A percentile compares a stretch with the other conserved stretches of the same genome.
These are phyloP conservation scores for Curvularia lunata DNA, from an alignment of 2,329 filamentous ascomycete species.

Conservation along the genomic window DNA sequence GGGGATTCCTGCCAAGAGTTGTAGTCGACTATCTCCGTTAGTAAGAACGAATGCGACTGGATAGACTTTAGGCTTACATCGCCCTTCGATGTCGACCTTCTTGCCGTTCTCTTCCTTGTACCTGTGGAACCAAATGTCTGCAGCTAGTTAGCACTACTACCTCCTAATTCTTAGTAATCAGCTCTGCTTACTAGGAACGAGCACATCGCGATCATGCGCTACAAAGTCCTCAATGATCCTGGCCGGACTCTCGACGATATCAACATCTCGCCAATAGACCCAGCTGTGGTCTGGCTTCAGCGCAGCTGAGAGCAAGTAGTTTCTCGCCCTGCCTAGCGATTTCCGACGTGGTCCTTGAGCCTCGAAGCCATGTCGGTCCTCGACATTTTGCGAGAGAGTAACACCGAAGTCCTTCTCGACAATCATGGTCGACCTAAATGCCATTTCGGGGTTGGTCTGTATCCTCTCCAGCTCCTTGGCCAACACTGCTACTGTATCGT, in stretches of 20 bases:
- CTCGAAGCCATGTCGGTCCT: conserved; percentile 82
- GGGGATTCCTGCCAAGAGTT: conserved; percentile 98
- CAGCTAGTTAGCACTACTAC: conserved; percentile 17
- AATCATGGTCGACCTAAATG: conserved; percentile 84
- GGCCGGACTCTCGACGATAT: conserved; percentile 88
- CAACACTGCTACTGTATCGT: conserved; percentile 89
- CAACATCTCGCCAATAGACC: conserved; percentile 98
- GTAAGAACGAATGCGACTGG: neutral
- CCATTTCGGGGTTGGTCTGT: conserved; percentile 77
- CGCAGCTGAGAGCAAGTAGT: conserved; percentile 84
- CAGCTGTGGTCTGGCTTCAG: conserved; percentile 94
- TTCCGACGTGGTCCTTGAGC: conserved; percentile 91
- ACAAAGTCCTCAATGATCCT: conserved; percentile 94
- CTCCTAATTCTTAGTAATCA: neutral
- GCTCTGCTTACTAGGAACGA: conserved; percentile 83
- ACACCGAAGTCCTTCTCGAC: conserved; percentile 91
- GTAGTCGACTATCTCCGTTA: conserved; percentile 76
- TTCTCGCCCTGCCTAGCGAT: conserved; percentile 86
- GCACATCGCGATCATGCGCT: conserved; percentile 87
- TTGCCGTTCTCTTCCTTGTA: conserved; percentile 72
- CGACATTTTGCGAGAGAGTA: conserved; percentile 75
- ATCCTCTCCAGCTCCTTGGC: conserved; percentile 85
- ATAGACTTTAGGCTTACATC: conserved; percentile 67
- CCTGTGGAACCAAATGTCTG: conserved; percentile 97
- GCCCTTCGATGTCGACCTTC: conserved; percentile 81